Evolutionary conservation across 2,329 filamentous ascomycete genomes (phyloP).

Genomic region (Cladobotryum protrusum): DNA sequence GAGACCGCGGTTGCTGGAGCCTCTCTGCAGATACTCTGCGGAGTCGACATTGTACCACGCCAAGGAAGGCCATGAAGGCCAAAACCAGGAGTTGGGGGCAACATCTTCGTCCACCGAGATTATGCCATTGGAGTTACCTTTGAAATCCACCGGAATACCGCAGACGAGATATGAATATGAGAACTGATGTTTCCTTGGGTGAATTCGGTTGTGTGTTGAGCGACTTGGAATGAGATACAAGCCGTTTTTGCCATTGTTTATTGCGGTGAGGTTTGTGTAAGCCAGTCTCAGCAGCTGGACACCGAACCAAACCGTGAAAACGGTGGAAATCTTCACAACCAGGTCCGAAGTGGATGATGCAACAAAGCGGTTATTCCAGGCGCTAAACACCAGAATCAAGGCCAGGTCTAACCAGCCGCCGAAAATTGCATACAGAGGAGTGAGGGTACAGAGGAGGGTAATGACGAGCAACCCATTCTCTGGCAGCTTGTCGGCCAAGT

Average conservation of each 20-base stretch:
- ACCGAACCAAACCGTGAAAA: too few relatives aligned
- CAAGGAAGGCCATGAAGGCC: conserved; percentile 12
- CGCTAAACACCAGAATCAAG: conserved; percentile 19
- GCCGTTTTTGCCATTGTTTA: background rate
- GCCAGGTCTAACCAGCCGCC: conserved; percentile 20
- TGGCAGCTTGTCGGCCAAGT: conserved; percentile 15
- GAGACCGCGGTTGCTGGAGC: conserved; percentile 45
- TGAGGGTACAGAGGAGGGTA: background rate
- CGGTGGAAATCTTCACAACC: background rate
- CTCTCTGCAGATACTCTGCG: conserved; percentile 55
- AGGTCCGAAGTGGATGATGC: background rate
- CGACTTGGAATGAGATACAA: conserved; percentile 56
- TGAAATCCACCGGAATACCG: conserved; percentile 60
- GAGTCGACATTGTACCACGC: conserved; percentile 56
- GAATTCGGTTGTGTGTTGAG: conserved; percentile 60
- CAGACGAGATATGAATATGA: conserved; percentile 64
- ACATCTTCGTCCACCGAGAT: conserved; percentile 39
- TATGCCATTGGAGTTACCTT: conserved; percentile 48
- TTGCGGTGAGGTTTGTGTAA: background rate
- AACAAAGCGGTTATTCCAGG: conserved; percentile 13
- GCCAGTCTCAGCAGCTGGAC: background rate
- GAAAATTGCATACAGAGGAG: conserved; percentile 12
- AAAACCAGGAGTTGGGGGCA: conserved; percentile 22
- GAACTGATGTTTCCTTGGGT: conserved; percentile 63
- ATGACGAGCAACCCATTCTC: background rate